Conservation (phyloP, 768 basidiomycete genomes). For the Pisolithus orientalis region DNA sequence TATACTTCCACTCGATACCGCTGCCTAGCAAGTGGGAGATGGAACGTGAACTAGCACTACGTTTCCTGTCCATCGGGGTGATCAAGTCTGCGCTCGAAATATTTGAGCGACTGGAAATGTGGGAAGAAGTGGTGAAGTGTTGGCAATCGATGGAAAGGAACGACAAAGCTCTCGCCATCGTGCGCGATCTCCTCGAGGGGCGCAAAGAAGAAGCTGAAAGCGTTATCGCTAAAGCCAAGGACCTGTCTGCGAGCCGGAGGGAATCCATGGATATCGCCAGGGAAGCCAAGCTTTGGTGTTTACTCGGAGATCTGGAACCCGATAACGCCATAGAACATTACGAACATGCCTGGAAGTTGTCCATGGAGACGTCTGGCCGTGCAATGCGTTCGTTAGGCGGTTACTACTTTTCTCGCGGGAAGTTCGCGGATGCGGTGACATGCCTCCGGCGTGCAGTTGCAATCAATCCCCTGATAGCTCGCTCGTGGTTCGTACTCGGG, state of each 20-base stretch:
- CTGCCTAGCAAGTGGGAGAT: constrained; percentile 92
- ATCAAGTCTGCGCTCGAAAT: constrained; percentile 88
- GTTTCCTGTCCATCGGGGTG: constrained; percentile 82
- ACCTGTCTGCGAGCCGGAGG: constrained; percentile 35
- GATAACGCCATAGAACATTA: constrained; percentile 69
- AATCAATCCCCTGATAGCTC: constrained; percentile 84
- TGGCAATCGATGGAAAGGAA: constrained; percentile 75
- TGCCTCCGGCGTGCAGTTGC: constrained; percentile 70
- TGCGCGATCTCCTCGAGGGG: constrained; percentile 81
- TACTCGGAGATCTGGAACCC: constrained; percentile 87
- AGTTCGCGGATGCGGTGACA: constrained; percentile 55
- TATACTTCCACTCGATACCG: constrained; percentile 73
- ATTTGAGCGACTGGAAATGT: constrained; percentile 94
- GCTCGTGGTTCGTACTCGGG: constrained; percentile 96
- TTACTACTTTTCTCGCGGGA: constrained; percentile 62
- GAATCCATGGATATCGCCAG: constrained; percentile 54
- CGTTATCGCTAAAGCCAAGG: constrained; percentile 58
- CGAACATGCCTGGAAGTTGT: constrained; percentile 77
- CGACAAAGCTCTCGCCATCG: constrained; percentile 74
- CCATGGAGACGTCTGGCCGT: constrained; percentile 73
- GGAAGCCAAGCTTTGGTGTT: constrained; percentile 91
- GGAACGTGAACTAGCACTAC: constrained; percentile 81
- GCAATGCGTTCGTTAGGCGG: constrained; percentile 92
- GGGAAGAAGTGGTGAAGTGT: constrained; percentile 94
- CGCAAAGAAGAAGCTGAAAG: constrained; percentile 76